Evolutionary conservation across 2,329 filamentous ascomycete genomes (phyloP), one percentile per base, ranked within the genome.

Genomic region (Fusarium tricinctum): DNA sequence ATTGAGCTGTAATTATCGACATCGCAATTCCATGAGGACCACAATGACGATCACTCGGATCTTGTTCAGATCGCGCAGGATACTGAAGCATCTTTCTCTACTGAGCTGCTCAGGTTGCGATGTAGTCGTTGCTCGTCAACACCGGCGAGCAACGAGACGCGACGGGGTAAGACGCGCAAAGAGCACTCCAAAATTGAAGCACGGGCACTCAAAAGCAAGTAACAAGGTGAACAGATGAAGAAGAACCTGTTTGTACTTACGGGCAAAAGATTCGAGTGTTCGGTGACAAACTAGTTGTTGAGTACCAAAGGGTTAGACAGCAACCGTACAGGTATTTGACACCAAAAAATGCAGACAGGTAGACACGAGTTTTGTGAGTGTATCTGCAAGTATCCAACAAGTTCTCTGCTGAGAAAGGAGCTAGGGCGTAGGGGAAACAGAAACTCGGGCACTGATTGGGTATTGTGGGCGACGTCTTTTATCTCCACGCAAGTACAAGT

Each of bases 191-290:
- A 59, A 52, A 54, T 56, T 22, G 28, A 38, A 23, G 26, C 42
- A 53, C 44, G 59, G 54, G 58, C 46, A 59, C 61, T 39, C 23
- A 48, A 64, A 23, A 40, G 51, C 64, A 35, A 23, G 26, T 33
- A 33, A 71, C 63, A 62, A 57, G 48, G 66, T 50, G 58, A 32
- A 54, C 68, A 68, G 44, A 42, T 47, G 46, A 51, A 35, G 50
- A 56, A 54, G 23, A 19, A 48, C 58, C 46, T 19, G 46, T 38
- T 55, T 74, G 70, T 75, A 81, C 78, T 80, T 75, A 80, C 78
- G 73, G 74, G 74, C 73, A 68, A 77, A 65, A 73, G 73, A 73
- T 71, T 69, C 72, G 69, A 70, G 61, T 75, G 70, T 74, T 61
- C 59, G 69, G 67, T 72, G 63, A 63, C 63, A 69, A 70, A 63